Conservation (phyloP, 345 rosid genomes). For the Diplotaxis tenuifolia region DNA sequence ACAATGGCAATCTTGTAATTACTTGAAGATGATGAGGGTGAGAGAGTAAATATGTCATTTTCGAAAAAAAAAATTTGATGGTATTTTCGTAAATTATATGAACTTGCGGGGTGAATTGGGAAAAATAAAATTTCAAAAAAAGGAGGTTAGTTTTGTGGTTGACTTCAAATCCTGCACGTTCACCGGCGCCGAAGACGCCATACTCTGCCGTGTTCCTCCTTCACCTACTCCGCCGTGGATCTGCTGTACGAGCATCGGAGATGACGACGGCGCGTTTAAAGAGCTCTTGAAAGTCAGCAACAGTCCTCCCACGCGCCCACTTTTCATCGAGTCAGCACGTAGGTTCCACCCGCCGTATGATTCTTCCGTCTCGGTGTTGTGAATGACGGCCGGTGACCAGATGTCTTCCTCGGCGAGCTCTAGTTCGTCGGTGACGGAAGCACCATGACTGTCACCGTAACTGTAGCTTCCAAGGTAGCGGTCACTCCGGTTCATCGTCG, state of each 20-base stretch:
- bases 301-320: conserved; percentile 55
- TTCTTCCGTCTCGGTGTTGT: not conserved
- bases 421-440: conserved; percentile 29
- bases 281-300: conserved; percentile 62
- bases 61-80: too few relatives aligned
- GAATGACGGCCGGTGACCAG: conserved; percentile 57
- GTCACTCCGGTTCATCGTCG: conserved; percentile 35
- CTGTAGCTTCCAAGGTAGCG: conserved; percentile 33
- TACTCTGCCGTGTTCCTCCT: not conserved
- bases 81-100: too few relatives aligned
- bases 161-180: conserved; percentile 97
- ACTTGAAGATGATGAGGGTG: too few relatives aligned
- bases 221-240: conserved; percentile 39
- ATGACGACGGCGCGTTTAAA: conserved; percentile 22
- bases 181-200: conserved; percentile 70
- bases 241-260: conserved; percentile 71
- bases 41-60: too few relatives aligned
- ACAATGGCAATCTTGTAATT: too few relatives aligned
- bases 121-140: too few relatives aligned
- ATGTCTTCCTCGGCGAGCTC: conserved; percentile 79
- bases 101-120: too few relatives aligned
- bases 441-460: conserved; percentile 28
- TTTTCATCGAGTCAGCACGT: conserved; percentile 25
- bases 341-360: conserved; percentile 43
- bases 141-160: too few relatives aligned